Evolutionary conservation across 306 rosid genomes (phyloP), one percentile per base, ranked within the genome.

Genomic region (Glycine latifolia): DNA sequence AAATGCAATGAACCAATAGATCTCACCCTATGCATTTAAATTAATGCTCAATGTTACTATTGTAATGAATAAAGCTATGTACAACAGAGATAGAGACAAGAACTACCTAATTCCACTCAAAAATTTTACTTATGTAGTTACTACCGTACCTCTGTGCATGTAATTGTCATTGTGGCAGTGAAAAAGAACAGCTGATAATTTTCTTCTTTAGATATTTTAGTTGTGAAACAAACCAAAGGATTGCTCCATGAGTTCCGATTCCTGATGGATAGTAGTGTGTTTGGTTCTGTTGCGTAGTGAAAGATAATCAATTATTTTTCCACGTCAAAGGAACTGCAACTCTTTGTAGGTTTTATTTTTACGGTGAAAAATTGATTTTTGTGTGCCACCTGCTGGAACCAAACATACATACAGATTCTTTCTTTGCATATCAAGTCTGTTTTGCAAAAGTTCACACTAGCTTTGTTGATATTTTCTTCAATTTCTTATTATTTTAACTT

Each of bases 1-100:
- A 82, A 75, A 55, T 75, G 75, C 78, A 43, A 39, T 49, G 77
- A 81, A 79, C 81, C 79, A 55, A 49, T 62, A 11, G 35, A 49
- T 71, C 67, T 78, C 47, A 15, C 58, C 14, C 63, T 53, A 46
- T 79, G 41, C 67, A 15, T 47, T 79, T 79, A 52, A 60, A 41
- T 69, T 47, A 55, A 72, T 75, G 55, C 58, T 75, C 31, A 82
- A 53, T 73, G 62, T 60, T 75, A 37, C 43, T 60, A n/a, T 33
- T 72, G 46, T 41, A 65, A 31, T 50, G 53, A 78, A 17, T 53
- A 68, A 11, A 56, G 26, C 62, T 15, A 69, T 39, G 58, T 7
- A 65, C 8, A 55, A 7, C 75, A 61, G 10, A 71, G 62, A 50
- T 16, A 71, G 44, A 71, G 48, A 46, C 47, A 56, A 77, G 0